Percentiles rank a stretch among this genome's conserved stretches.
These are phyloP conservation scores for Peronospora tabacina DNA, from an alignment of 352 stramenopile species.

Conservation along the genomic window DNA sequence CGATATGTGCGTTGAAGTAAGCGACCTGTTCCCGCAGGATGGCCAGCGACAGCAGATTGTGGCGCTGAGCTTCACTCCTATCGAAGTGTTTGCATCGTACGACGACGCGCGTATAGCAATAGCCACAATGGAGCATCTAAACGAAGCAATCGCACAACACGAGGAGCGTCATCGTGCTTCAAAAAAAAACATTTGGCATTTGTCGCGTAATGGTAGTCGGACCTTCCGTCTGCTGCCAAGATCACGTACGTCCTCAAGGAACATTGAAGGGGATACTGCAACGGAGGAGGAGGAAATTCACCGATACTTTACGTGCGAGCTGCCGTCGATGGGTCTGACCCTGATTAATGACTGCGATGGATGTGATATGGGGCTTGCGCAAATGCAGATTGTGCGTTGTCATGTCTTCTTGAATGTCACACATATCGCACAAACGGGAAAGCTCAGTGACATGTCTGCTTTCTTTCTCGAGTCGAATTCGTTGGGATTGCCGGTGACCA, in stretches of 20 bases:
- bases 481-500: conserved; percentile 21
- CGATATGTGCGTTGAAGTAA: conserved; percentile 56
- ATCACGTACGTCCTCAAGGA: conserved; percentile 22
- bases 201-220: conserved; percentile 2
- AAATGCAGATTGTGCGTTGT: conserved; percentile 62
- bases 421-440: conserved; percentile 23
- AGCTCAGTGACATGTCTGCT: conserved; percentile 7
- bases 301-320: conserved; percentile 69
- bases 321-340: conserved; percentile 57
- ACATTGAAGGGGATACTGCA: conserved; percentile 4
- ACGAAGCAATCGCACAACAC: conserved; percentile 25
- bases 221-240: conserved; percentile 6
- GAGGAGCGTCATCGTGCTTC: conserved; percentile 6
- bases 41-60: conserved; percentile 71
- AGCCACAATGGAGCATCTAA: conserved; percentile 42
- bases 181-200: conserved; percentile 1
- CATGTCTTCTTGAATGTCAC: conserved; percentile 74
- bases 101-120: conserved; percentile 56
- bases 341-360: conserved; percentile 83
- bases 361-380: conserved; percentile 78
- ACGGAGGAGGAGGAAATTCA: conserved; percentile 42
- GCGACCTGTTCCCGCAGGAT: conserved; percentile 54
- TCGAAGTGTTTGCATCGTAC: conserved; percentile 76
- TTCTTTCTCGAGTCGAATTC: conserved; percentile 18
- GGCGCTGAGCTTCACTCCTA: conserved; percentile 57